A percentile compares a stretch with the other conserved stretches of the same genome.
phyloP scores from a whole-genome alignment of 352 stramenopile species.

The Phytophthora hibernalis region DNA sequence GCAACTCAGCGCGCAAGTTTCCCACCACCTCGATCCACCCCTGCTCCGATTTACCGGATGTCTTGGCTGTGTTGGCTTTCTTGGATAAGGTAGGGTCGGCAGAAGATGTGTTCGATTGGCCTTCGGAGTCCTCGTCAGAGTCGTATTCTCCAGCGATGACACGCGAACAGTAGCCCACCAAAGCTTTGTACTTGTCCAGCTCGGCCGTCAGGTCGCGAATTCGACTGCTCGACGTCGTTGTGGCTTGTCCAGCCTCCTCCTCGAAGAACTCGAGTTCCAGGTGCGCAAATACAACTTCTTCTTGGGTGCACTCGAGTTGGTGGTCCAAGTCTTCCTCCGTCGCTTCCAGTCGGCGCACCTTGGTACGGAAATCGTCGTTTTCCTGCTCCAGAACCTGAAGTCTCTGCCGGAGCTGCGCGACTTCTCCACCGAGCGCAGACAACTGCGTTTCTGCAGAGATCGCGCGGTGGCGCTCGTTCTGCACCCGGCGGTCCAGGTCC shows the following conservation, averaged over 20 bases:
- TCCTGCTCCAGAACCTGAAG: constrained; percentile 61
- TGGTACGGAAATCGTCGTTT: constrained; percentile 65
- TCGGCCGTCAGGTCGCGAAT: constrained; percentile 8
- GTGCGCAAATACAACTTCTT: constrained; percentile 43
- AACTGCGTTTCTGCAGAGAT: background rate
- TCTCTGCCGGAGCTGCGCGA: constrained; percentile 40
- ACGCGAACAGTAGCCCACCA: constrained; percentile 12
- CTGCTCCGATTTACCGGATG: background rate
- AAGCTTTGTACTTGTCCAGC: constrained; percentile 13
- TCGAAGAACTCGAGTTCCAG: constrained; percentile 11
- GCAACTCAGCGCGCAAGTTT: constrained; percentile 65
- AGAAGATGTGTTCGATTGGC: background rate
- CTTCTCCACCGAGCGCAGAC: constrained; percentile 39
- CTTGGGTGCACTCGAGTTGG: constrained; percentile 69
- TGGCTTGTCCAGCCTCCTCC: background rate
- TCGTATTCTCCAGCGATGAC: constrained; percentile 4
- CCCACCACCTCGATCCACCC: constrained; percentile 51
- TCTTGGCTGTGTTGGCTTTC: background rate
- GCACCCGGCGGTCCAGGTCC: background rate
- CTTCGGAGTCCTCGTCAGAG: background rate
- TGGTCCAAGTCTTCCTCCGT: constrained; percentile 69
- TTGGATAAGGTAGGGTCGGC: background rate
- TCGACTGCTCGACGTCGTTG: background rate
- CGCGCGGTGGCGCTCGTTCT: background rate
- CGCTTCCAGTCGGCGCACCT: constrained; percentile 68